phyloP scores from a whole-genome alignment of 805 yeast species.

The Starmerella gropengiesseri region DNA sequence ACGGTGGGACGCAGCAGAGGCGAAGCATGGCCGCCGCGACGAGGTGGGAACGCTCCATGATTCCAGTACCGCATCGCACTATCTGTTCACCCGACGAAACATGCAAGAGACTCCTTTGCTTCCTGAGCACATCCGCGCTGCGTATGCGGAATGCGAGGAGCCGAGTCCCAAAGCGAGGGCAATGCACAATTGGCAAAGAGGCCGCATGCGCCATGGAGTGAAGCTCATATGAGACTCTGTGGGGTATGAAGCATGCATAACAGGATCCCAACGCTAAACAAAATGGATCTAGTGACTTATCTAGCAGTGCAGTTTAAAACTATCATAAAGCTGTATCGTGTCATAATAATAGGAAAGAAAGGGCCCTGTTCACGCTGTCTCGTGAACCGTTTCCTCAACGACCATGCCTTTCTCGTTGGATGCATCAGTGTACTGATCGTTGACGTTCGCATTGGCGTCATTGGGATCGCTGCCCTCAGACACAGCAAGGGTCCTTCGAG shows the following conservation, averaged over 20 bases:
- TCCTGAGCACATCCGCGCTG: constrained; percentile 24
- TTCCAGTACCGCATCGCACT: constrained; percentile 10
- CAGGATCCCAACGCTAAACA: no score
- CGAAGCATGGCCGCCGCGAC: constrained; percentile 10
- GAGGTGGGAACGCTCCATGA: constrained; percentile 1
- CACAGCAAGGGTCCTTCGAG: neutral
- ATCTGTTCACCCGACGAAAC: constrained; percentile 20
- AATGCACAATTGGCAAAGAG: constrained; percentile 19
- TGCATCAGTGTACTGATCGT: no score
- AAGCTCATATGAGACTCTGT: constrained; percentile 14
- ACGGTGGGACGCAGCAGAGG: constrained; percentile 34
- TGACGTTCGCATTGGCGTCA: neutral
- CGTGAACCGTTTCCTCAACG: no score
- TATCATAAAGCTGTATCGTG: no score
- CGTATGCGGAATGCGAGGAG: constrained; percentile 21
- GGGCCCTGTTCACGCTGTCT: no score
- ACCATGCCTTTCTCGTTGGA: no score
- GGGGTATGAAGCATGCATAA: no score
- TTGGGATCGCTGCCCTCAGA: neutral
- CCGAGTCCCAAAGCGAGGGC: constrained; percentile 18
- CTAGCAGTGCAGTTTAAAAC: no score
- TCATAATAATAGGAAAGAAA: no score
- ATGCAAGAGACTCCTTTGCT: constrained; percentile 24
- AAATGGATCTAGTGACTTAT: no score
- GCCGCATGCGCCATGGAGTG: constrained; percentile 13